Percentiles rank a stretch among this genome's conserved stretches.
Conservation (phyloP, 1,139 yeast species). For the Lodderomyces metapsilosis region DNA sequence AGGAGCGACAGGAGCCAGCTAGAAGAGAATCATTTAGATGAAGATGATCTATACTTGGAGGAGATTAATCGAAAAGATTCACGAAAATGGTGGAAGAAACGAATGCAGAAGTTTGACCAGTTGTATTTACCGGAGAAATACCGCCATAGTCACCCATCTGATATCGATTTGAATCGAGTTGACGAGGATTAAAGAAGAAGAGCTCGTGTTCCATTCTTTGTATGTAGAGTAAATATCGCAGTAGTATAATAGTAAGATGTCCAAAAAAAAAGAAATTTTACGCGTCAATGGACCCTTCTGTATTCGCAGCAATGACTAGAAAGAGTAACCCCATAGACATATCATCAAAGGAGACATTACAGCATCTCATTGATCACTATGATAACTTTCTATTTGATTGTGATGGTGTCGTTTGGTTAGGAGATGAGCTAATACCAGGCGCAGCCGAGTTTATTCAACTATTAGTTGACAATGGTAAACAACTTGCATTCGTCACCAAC, state of each 20-base stretch:
- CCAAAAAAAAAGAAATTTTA: no score
- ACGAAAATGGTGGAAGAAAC: conserved; percentile 45
- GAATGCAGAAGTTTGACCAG: conserved; percentile 37
- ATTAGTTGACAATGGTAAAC: conserved; percentile 41
- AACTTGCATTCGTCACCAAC: conserved; percentile 38
- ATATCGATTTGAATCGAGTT: conserved; percentile 11
- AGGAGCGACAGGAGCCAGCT: conserved; percentile 27
- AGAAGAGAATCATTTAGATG: conserved; percentile 34
- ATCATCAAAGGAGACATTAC: conserved; percentile 45
- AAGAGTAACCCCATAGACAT: conserved; percentile 23
- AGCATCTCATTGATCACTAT: conserved; percentile 53
- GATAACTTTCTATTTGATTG: conserved; percentile 91
- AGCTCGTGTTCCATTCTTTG: no score
- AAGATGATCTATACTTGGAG: conserved; percentile 35
- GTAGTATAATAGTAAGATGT: no score
- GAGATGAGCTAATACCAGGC: conserved; percentile 70
- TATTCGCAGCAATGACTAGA: conserved; percentile 12
- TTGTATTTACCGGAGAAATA: conserved; percentile 11
- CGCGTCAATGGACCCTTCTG: no score
- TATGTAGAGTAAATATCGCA: not conserved
- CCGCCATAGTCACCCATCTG: conserved; percentile 8
- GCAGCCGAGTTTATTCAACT: conserved; percentile 55
- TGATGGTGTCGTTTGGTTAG: conserved; percentile 93
- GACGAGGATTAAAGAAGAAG: conserved; percentile 4
- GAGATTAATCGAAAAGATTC: conserved; percentile 39